Conservation (phyloP, 257 asterid genomes). For the Solanum etuberosum region DNA sequence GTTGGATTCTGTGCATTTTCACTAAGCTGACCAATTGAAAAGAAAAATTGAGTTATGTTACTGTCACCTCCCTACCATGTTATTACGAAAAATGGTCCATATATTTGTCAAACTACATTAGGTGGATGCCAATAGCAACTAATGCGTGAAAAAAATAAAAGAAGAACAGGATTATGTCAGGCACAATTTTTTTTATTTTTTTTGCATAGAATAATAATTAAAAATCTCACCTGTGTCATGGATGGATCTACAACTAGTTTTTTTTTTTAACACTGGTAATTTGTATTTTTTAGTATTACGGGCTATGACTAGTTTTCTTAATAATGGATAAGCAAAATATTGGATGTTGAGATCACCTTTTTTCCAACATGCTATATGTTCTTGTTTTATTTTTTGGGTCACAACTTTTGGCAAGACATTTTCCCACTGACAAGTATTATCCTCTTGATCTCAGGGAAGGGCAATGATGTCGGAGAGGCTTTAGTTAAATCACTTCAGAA, state of each 20-base stretch:
- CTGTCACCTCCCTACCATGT: background rate
- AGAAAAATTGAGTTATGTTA: background rate
- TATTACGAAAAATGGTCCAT: background rate
- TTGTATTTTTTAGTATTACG: background rate
- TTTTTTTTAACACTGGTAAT: background rate
- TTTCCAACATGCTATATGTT: background rate
- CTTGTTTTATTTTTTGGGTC: background rate
- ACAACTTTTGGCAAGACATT: background rate
- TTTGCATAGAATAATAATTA: background rate
- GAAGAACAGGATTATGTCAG: background rate
- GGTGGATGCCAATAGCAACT: background rate
- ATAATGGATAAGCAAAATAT: background rate
- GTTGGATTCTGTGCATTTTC: background rate
- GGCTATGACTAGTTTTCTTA: background rate
- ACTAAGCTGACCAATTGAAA: background rate
- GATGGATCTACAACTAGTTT: background rate
- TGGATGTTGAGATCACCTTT: background rate
- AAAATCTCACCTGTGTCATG: background rate
- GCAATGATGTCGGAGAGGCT: slow-evolving; percentile 74
- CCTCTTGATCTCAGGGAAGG: slow-evolving; percentile 39
- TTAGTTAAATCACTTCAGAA: slow-evolving; percentile 89
- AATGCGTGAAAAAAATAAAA: background rate
- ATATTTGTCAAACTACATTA: background rate
- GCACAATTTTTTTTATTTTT: background rate
- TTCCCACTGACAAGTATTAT: background rate